Evolutionary conservation across 805 yeast genomes (phyloP), one percentile per base, ranked within the genome.

Genomic region (Saitoella complicata): DNA sequence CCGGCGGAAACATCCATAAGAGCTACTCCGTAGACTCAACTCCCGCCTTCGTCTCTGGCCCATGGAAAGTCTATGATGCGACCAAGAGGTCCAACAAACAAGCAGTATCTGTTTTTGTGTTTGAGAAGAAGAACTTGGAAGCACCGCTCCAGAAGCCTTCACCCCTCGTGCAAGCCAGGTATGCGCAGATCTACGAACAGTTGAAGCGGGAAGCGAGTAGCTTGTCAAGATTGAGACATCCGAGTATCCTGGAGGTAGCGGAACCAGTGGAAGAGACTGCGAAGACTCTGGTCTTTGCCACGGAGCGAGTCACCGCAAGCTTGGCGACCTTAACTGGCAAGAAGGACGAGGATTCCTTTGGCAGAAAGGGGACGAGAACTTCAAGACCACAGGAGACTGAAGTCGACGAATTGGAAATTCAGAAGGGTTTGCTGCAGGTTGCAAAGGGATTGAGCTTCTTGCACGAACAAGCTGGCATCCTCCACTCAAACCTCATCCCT

Each of bases 261-360:
- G 98, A 93, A 58, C 94, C 94, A 0, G 61, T 87, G 49, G 97
- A 91, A 60, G 94, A 86, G 52, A 81, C 88, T 35, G 78, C 79
- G 51, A 71, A 73, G 51, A 73, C 83, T 46, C 70, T 87, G 51
- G 57, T 80, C 45, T 88, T 91, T 64, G 98, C 81, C 8, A 76
- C 93, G 0, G 98, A 91, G 59, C 74, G 78, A 33, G 78, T 91
- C 5, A 68, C 71, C 0, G 72, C 72, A 3, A 73, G 75, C 36
- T 58, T 84, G 40, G 58, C 62, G 30, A 65, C 75, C 0, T 61
- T 69, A 2, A 62, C 69, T 35, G 62, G 60, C 41, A 49, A 59
- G 5, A 50, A 54, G 5, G 53, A 56, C 7, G 49, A 57, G 11
- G 61, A 42, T 4, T 13, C 43, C 41, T 21, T 21, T 21, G 21